Conservation (phyloP, 2,329 filamentous ascomycete species). For the Thermoascus crustaceus region DNA sequence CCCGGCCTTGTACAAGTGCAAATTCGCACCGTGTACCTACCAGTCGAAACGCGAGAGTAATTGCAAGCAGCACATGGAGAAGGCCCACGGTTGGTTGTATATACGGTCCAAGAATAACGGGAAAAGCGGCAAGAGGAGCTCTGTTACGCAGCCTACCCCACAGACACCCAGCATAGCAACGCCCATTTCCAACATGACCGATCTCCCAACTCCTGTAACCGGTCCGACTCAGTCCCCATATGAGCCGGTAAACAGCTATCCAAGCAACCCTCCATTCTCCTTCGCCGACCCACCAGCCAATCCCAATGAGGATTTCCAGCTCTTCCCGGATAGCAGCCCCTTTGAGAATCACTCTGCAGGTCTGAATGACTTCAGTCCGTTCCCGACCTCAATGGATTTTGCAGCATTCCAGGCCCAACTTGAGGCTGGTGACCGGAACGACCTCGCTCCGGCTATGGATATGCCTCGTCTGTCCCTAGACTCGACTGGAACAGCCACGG, state of each 20-base stretch:
- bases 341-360: constrained; percentile 9
- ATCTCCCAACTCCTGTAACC: constrained; percentile 43
- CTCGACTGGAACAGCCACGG: constrained; percentile 14
- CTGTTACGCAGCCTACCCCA: constrained; percentile 44
- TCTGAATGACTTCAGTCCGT: constrained; percentile 14
- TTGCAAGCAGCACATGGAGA: constrained; percentile 99
- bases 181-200: constrained; percentile 48
- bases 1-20: constrained; percentile 75
- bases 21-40: constrained; percentile 78
- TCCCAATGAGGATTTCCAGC: constrained; percentile 17
- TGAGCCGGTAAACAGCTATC: constrained; percentile 9
- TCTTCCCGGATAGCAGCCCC: constrained; percentile 16
- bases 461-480: constrained; percentile 19
- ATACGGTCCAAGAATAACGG: constrained; percentile 87
- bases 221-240: constrained; percentile 22
- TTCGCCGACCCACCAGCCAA: constrained; percentile 20
- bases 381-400: constrained; percentile 17
- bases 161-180: constrained; percentile 57
- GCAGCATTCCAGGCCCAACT: constrained; percentile 22
- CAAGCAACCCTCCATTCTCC: constrained; percentile 15
- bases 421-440: constrained; percentile 18
- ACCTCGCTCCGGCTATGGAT: constrained; percentile 17
- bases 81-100: constrained; percentile 86
- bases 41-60: constrained; percentile 94
- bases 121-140: constrained; percentile 44